Conservation (phyloP, 306 rosid species). For the Prunus padus region DNA sequence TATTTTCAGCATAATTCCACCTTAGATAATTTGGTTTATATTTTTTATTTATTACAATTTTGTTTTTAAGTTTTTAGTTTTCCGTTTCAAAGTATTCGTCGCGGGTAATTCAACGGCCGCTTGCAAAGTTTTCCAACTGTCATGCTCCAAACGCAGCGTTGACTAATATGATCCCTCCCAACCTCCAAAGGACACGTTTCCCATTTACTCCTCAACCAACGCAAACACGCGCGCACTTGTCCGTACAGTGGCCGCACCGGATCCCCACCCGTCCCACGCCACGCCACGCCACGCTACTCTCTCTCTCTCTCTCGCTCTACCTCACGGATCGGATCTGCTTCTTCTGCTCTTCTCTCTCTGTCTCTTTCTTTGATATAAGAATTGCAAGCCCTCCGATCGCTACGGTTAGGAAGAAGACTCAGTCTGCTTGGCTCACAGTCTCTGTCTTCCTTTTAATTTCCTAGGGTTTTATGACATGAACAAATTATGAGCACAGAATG, state of each 20-base stretch:
- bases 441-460: not conserved
- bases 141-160: not conserved
- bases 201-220: not conserved
- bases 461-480: conserved; percentile 50
- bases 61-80: no score
- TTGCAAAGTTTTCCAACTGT: no score
- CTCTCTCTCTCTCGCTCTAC: conserved; percentile 8
- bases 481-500: conserved; percentile 41
- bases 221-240: not conserved
- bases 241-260: conserved; percentile 24
- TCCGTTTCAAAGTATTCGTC: not conserved
- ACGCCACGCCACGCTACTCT: not conserved
- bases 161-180: not conserved
- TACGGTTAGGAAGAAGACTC: conserved; percentile 39
- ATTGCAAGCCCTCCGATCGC: conserved; percentile 48
- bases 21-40: no score
- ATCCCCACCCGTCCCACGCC: conserved; percentile 18
- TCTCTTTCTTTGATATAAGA: not conserved
- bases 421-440: conserved; percentile 16
- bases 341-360: conserved; percentile 7
- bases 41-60: no score
- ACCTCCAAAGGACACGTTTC: not conserved
- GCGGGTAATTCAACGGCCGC: not conserved
- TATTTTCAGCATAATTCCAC: no score
- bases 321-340: conserved; percentile 79